A percentile compares a stretch with the other conserved stretches of the same genome.
These are phyloP conservation scores for Phytophthora pini DNA, from an alignment of 352 stramenopile species.

Conservation along the genomic window DNA sequence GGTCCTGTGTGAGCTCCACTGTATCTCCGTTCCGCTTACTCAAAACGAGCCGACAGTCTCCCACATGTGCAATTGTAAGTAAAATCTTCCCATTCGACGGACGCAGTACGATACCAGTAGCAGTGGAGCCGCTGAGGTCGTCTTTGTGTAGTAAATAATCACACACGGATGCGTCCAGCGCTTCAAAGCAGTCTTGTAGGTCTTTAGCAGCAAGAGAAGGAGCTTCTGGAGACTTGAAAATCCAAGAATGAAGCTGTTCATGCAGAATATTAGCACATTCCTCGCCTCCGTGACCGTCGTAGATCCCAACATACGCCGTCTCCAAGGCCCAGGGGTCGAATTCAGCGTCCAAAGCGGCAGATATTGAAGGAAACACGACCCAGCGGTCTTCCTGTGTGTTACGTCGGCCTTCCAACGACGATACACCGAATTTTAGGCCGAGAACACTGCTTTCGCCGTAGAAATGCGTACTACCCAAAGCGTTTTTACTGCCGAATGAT, in stretches of 20 bases:
- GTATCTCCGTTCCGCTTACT: conserved; percentile 44
- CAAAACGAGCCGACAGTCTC: conserved; percentile 79
- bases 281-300: conserved; percentile 85
- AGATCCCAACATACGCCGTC: conserved; percentile 73
- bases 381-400: conserved; percentile 81
- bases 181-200: conserved; percentile 61
- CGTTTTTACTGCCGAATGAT: background rate
- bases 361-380: conserved; percentile 58
- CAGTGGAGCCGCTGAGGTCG: conserved; percentile 82
- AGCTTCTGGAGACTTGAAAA: conserved; percentile 51
- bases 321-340: conserved; percentile 13
- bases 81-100: conserved; percentile 25
- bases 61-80: conserved; percentile 65
- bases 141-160: conserved; percentile 76
- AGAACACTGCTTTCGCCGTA: conserved; percentile 37
- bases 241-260: conserved; percentile 74
- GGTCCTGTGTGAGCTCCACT: conserved; percentile 69
- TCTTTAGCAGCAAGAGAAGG: conserved; percentile 26
- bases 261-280: conserved; percentile 77
- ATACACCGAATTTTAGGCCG: conserved; percentile 48
- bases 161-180: conserved; percentile 73
- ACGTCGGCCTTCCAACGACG: conserved; percentile 69
- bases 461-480: conserved; percentile 45
- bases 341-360: conserved; percentile 25
- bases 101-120: conserved; percentile 65